phyloP scores from a whole-genome alignment of 2,329 filamentous ascomycete genomes.

The Diplodia seriata region DNA sequence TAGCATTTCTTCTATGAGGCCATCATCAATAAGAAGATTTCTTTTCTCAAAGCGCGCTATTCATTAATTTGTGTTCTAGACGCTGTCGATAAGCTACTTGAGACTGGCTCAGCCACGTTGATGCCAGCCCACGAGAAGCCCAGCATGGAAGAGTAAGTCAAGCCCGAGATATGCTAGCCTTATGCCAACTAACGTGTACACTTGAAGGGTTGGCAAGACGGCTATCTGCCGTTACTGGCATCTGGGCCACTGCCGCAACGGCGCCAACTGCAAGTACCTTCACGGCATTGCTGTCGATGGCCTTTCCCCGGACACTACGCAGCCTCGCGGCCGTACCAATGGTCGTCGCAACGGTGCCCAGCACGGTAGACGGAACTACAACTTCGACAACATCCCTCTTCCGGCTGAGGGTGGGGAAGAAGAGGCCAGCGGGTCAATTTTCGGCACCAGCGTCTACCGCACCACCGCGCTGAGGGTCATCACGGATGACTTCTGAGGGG shows the following conservation, averaged over 20 bases:
- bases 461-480: conserved; percentile 8
- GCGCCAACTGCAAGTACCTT: conserved; percentile 10
- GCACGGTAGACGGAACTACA: not conserved
- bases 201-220: not conserved
- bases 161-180: not conserved
- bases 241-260: conserved; percentile 24
- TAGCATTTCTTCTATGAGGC: not conserved
- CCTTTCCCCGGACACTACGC: not conserved
- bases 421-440: not conserved
- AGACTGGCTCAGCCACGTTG: not conserved
- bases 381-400: conserved; percentile 12
- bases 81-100: not conserved
- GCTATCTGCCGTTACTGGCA: conserved; percentile 29
- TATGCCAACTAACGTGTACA: not conserved
- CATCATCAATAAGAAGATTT: not conserved
- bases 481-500: not conserved
- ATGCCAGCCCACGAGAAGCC: not conserved
- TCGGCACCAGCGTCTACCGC: conserved; percentile 13
- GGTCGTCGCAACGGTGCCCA: not conserved
- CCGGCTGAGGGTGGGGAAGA: not conserved
- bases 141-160: not conserved
- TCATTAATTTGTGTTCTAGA: conserved; percentile 8
- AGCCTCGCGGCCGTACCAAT: not conserved
- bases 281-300: not conserved
- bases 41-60: not conserved